Conservation (phyloP, 2,329 filamentous ascomycete species). For the Pyrenophora graminea region DNA sequence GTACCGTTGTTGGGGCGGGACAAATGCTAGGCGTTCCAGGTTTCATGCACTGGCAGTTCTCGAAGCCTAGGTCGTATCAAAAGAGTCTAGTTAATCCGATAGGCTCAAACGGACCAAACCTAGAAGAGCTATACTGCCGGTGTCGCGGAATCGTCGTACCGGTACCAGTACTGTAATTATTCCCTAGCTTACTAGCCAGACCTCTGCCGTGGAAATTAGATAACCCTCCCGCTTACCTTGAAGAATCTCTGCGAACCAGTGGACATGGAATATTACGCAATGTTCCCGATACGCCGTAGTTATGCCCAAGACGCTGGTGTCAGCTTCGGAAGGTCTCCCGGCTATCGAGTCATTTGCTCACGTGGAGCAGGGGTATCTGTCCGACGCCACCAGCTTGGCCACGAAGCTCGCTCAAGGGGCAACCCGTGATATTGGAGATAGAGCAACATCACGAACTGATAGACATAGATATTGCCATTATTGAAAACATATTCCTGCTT, state of each 20-base stretch:
- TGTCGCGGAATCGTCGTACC: constrained; percentile 2
- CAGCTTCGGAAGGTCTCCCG: not conserved
- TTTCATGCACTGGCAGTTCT: constrained; percentile 26
- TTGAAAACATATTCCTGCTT: not conserved
- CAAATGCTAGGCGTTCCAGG: constrained; percentile 11
- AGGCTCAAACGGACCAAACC: constrained; percentile 19
- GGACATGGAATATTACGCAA: constrained; percentile 2
- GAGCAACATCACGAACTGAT: constrained; percentile 4
- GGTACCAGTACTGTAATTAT: not conserved
- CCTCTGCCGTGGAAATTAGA: no score
- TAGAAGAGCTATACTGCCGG: constrained; percentile 22
- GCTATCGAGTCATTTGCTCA: constrained; percentile 20
- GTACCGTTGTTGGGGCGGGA: constrained; percentile 21
- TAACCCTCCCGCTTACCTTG: not conserved
- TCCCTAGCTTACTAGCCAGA: no score
- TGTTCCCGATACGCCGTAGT: not conserved
- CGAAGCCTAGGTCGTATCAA: constrained; percentile 19
- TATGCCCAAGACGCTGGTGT: not conserved
- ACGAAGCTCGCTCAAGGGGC: constrained; percentile 21
- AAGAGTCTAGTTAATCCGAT: constrained; percentile 16
- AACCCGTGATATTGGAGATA: constrained; percentile 8
- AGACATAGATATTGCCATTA: constrained; percentile 3
- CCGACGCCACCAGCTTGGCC: constrained; percentile 13
- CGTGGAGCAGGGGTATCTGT: constrained; percentile 15
- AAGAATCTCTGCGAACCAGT: not conserved